phyloP scores from a whole-genome alignment of 768 basidiomycete genomes.

The Lactarius evosmus region DNA sequence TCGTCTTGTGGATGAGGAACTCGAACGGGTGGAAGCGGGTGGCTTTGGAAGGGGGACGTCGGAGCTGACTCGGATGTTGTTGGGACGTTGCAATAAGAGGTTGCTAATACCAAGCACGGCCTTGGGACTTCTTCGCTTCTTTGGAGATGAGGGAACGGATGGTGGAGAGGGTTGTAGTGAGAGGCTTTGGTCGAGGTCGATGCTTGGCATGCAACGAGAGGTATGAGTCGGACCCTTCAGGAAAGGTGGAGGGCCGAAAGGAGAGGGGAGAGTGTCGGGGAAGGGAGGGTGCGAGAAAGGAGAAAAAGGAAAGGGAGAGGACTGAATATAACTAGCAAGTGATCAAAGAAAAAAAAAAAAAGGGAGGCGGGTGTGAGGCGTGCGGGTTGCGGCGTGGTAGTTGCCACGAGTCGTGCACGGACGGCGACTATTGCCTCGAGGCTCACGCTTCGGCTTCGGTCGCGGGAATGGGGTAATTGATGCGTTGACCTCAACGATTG shows the following conservation, averaged over 20 bases:
- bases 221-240: constrained; percentile 31
- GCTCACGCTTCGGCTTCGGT: constrained; percentile 29
- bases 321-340: constrained; percentile 22
- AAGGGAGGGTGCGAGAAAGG: constrained; percentile 31
- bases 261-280: constrained; percentile 29
- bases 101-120: constrained; percentile 46
- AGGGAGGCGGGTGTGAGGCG: constrained; percentile 31
- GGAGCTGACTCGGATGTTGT: constrained; percentile 31
- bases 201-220: constrained; percentile 44
- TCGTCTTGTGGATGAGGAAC: constrained; percentile 39
- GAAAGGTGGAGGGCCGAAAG: constrained; percentile 30
- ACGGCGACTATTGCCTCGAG: constrained; percentile 22
- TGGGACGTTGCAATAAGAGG: constrained; percentile 35
- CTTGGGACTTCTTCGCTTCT: constrained; percentile 46
- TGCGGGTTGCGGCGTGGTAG: constrained; percentile 36
- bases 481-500: background rate
- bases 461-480: constrained; percentile 21
- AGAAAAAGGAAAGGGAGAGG: constrained; percentile 28
- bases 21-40: constrained; percentile 39
- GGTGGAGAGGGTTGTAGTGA: constrained; percentile 34
- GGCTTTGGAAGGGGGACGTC: constrained; percentile 32
- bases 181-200: constrained; percentile 36
- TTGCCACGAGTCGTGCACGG: constrained; percentile 38
- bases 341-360: constrained; percentile 30
- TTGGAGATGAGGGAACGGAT: constrained; percentile 29